Base-by-base conservation (phyloP, 78 protist genomes). In the Parvularia atlantis region DNA sequence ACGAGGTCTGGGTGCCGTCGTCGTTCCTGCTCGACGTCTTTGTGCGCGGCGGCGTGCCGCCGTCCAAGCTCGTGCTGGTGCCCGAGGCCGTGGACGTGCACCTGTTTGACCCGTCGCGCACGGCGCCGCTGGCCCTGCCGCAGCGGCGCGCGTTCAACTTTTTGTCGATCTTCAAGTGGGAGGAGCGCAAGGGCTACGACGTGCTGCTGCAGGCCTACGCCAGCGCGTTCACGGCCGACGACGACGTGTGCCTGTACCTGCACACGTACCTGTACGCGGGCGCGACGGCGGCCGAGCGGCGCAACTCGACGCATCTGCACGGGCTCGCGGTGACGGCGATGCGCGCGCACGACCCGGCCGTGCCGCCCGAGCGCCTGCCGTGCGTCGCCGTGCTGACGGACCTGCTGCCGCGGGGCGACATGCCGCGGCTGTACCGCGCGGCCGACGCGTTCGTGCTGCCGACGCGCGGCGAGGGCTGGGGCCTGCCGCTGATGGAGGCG, bases 1-100 rank as follows among this genome's bases (percentile, higher is more conserved):
- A 81, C 44, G 84, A 76, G 24, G 70, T 81, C 20, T 81, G 85
- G 85, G 85, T 81, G 48, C 85, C 85, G 26, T 52, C 84, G 26
- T 1, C 35, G 17, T 81, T 76, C 41, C 64, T 73, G n/a, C 22
- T 10, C 20, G 64, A 64, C 10, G 78, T 53, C 37, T 80, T 80
- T n/a, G 9, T 6, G 6, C 6, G 35, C 22, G 13, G 43, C 35
- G 77, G 82, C 31, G 79, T 76, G 28, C 17, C n/a, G 24, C 20
- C 31, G 20, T 56, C 24, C 63, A 70, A 58, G 36, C 35, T 70
- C 22, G 17, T 1, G 31, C 72, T 74, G 35, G 30, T 81, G 28
- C 85, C 85, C 19, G 85, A 77, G 68, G 52, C 80, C 37, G 30
- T 81, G 26, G 82, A 81, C n/a, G 44, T 30, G 20, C 26, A 50